These are phyloP conservation scores for Boletus reticulatus DNA, from an alignment of 768 basidiomycete species.

Conservation along the genomic window DNA sequence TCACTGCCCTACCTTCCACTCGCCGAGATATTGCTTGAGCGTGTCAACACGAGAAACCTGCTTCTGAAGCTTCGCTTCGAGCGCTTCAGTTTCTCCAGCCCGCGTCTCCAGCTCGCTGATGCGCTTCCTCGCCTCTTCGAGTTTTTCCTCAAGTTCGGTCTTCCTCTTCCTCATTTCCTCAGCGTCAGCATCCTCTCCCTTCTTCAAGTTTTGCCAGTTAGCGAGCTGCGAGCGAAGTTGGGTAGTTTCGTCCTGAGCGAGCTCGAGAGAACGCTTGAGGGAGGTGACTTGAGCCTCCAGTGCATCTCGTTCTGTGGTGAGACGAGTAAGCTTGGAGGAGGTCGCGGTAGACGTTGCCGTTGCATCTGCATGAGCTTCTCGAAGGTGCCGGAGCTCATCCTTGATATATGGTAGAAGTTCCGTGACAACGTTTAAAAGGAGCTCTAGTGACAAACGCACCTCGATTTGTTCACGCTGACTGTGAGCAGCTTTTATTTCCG, in stretches of 20 bases:
- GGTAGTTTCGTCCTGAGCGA: constrained; percentile 52
- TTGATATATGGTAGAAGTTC: constrained; percentile 10
- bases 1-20: constrained; percentile 45
- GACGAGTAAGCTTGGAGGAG: constrained; percentile 54
- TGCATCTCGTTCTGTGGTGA: constrained; percentile 56
- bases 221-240: constrained; percentile 63
- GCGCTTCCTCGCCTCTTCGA: constrained; percentile 43
- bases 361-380: constrained; percentile 49
- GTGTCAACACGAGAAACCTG: constrained; percentile 42
- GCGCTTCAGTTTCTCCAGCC: constrained; percentile 23
- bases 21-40: constrained; percentile 38
- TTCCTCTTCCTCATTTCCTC: constrained; percentile 54
- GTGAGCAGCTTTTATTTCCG: constrained; percentile 37
- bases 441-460: constrained; percentile 31
- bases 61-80: constrained; percentile 41
- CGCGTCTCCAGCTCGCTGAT: constrained; percentile 30
- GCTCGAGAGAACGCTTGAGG: constrained; percentile 54
- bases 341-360: constrained; percentile 45
- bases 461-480: constrained; percentile 46
- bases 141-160: constrained; percentile 53
- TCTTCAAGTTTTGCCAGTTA: constrained; percentile 68
- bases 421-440: background rate
- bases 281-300: constrained; percentile 51
- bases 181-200: constrained; percentile 56
- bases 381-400: constrained; percentile 43